A percentile compares a stretch with the other conserved stretches of the same genome.
phyloP scores from a whole-genome alignment of 495 filamentous ascomycete species.

The Aspergillus nidulans region DNA sequence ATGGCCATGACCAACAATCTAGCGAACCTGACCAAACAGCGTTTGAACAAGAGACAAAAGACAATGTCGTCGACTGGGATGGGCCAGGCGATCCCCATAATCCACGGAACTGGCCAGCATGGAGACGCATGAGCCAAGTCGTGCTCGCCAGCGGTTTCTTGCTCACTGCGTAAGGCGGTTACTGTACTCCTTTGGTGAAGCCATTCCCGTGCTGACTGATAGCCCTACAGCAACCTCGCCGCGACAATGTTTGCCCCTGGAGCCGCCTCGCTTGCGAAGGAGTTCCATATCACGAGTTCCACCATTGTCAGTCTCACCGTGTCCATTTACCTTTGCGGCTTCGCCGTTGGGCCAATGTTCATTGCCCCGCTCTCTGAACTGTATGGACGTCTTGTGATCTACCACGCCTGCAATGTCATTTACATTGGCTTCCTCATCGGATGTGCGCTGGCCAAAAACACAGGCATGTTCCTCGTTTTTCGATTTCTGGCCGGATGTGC shows the following conservation, averaged over 20 bases:
- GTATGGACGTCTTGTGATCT: background rate
- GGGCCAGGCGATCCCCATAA: background rate
- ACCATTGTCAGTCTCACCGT: background rate
- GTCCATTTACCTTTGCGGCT: background rate
- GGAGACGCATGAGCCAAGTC: background rate
- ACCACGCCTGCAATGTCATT: background rate
- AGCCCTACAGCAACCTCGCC: too few species aligned
- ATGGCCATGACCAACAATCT: background rate
- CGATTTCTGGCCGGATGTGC: background rate
- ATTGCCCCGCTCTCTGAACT: background rate
- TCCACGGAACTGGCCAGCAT: background rate
- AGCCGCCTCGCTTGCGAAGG: background rate
- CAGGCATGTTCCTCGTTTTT: background rate
- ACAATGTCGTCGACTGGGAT: conserved; percentile 1
- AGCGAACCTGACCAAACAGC: background rate
- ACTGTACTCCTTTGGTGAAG: background rate
- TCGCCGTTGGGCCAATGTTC: background rate
- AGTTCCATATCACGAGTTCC: background rate
- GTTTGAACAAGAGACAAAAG: background rate
- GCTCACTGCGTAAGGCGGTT: background rate
- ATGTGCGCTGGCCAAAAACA: background rate
- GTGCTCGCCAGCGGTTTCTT: background rate
- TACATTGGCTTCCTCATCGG: background rate
- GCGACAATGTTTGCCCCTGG: background rate
- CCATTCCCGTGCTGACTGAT: background rate